A percentile compares a stretch with the other conserved stretches of the same genome.
These are phyloP conservation scores for Suhomyces ambrosiae DNA, from an alignment of 1,139 yeast species.

Conservation along the genomic window DNA sequence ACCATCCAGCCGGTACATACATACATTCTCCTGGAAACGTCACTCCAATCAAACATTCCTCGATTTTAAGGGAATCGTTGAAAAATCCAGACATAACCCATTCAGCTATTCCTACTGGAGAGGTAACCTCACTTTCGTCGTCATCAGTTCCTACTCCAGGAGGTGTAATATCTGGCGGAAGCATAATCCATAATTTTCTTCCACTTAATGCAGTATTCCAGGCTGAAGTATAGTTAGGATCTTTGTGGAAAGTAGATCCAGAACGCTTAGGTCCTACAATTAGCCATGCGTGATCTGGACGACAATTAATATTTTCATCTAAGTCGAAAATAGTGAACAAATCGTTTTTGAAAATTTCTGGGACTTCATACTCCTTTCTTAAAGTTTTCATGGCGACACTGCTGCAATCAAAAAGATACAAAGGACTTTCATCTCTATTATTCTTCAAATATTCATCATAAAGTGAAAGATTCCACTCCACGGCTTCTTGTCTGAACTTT, in stretches of 20 bases:
- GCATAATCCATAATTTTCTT: constrained; percentile 83
- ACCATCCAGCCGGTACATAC: constrained; percentile 94
- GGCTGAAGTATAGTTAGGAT: constrained; percentile 87
- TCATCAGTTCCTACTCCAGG: constrained; percentile 83
- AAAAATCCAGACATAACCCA: constrained; percentile 86
- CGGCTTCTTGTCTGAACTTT: constrained; percentile 80
- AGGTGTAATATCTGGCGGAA: constrained; percentile 74
- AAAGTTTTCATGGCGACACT: constrained; percentile 63
- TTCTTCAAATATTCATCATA: constrained; percentile 62
- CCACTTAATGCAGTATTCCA: constrained; percentile 85
- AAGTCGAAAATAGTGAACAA: constrained; percentile 49
- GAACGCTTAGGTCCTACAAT: constrained; percentile 80
- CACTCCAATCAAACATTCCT: constrained; percentile 64
- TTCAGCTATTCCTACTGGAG: constrained; percentile 88
- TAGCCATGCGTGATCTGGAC: constrained; percentile 92
- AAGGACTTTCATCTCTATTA: constrained; percentile 79
- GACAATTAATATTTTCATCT: constrained; percentile 36
- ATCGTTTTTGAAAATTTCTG: constrained; percentile 55
- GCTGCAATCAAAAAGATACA: constrained; percentile 81
- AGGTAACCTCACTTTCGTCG: constrained; percentile 86
- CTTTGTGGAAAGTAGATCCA: constrained; percentile 91
- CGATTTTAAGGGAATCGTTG: constrained; percentile 54
- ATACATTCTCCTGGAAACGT: constrained; percentile 83
- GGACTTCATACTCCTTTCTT: constrained; percentile 55
- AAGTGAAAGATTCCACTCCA: constrained; percentile 69